phyloP scores from a whole-genome alignment of 2,329 filamentous ascomycete genomes.

The Scolecobasidium constrictum region DNA sequence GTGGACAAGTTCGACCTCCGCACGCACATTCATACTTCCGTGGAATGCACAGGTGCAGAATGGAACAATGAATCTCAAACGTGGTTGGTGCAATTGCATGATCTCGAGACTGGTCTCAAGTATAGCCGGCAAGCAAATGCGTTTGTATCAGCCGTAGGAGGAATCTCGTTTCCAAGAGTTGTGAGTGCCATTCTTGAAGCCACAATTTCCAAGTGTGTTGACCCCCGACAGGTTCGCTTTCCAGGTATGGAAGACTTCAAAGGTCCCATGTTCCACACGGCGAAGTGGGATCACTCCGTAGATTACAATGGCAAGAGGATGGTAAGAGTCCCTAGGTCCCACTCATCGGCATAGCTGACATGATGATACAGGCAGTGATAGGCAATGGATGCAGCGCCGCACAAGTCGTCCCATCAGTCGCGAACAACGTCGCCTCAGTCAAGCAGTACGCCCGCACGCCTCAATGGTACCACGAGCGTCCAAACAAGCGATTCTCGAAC shows the following conservation, averaged over 20 bases:
- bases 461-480: slow-evolving; percentile 41
- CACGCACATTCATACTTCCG: slow-evolving; percentile 40
- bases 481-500: slow-evolving; percentile 32
- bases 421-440: slow-evolving; percentile 45
- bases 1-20: slow-evolving; percentile 46
- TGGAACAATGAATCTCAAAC: slow-evolving; percentile 43
- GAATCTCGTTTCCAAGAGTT: slow-evolving; percentile 43
- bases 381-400: slow-evolving; percentile 48
- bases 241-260: slow-evolving; percentile 42
- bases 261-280: slow-evolving; percentile 45
- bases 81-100: slow-evolving; percentile 43
- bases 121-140: slow-evolving; percentile 45
- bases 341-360: no score
- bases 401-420: slow-evolving; percentile 44
- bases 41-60: slow-evolving; percentile 7
- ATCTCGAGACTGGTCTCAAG: slow-evolving; percentile 40
- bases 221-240: slow-evolving; percentile 39
- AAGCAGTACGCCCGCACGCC: slow-evolving; percentile 42
- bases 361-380: no score
- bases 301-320: slow-evolving; percentile 46
- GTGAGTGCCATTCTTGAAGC: no score
- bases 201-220: no score
- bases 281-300: slow-evolving; percentile 42
- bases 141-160: slow-evolving; percentile 44
- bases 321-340: no score